Evolutionary conservation across 2,329 filamentous ascomycete species (phyloP).

Genomic region (Epichloe baconii): DNA sequence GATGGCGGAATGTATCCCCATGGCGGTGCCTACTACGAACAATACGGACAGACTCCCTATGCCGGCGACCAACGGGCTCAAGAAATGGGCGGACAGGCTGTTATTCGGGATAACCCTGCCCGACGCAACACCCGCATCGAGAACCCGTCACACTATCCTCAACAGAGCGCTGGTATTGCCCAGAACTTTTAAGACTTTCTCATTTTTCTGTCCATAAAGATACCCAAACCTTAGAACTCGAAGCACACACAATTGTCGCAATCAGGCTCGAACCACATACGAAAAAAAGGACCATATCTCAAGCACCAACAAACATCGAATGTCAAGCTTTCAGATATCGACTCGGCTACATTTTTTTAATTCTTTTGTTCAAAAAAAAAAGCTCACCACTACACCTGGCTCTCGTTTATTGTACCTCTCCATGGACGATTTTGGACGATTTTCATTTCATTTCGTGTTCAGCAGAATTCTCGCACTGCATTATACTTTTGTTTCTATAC

Average conservation of each 20-base stretch:
- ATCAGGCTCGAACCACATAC: not conserved
- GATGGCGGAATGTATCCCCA: constrained; percentile 37
- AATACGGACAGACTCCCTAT: constrained; percentile 46
- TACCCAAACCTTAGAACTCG: not conserved
- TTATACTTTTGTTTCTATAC: not conserved
- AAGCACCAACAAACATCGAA: not conserved
- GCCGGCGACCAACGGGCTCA: constrained; percentile 28
- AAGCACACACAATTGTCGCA: not conserved
- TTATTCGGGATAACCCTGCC: constrained; percentile 88
- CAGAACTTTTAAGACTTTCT: constrained; percentile 63
- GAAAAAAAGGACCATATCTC: not conserved
- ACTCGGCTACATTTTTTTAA: not conserved
- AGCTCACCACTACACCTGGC: not conserved
- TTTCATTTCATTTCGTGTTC: no score
- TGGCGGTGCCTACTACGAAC: constrained; percentile 41
- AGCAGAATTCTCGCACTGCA: no score
- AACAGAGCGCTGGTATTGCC: constrained; percentile 87
- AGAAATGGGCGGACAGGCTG: constrained; percentile 48
- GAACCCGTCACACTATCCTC: constrained; percentile 75
- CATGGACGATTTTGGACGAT: no score
- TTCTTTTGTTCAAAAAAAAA: not conserved
- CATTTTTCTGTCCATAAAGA: constrained; percentile 6
- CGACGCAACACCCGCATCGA: constrained; percentile 91
- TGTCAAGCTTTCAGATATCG: not conserved
- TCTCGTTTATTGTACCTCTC: not conserved